Evolutionary conservation across 176 grass and related monocot species (phyloP), one percentile per base, ranked within the genome.

Genomic region (sorghum (Sorghum bicolor)): DNA sequence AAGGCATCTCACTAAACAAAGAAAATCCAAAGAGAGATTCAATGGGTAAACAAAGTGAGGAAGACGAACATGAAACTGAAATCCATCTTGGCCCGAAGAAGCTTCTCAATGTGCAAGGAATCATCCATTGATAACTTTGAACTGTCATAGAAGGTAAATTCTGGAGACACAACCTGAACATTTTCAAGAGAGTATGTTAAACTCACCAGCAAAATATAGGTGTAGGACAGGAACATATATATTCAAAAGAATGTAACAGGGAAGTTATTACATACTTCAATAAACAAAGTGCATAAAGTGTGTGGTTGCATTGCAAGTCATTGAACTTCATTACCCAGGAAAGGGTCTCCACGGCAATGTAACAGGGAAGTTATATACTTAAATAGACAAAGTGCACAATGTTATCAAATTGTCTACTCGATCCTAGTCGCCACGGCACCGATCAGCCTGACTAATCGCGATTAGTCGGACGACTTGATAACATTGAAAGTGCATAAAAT

Each of bases 1-100:
- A 62, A 80, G 8, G 50, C 7, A 24, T 58, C 45, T 52, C 37
- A 74, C 12, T 70, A 37, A 62, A 66, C 64, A 83, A 34, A 88
- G 11, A 61, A 62, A 82, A 53, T 55, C 20, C 44, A 39, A 66
- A 62, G 32, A 83, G 31, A 79, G 82, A 64, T 20, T 40, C 66
- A 60, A 88, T 77, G 48, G 43, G 34, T 82, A 38, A 83, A 43
- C 44, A 75, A 57, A 80, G 81, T 20, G 71, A 70, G 17, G 61
- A 57, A 86, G 26, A 83, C 67, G 67, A 94, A 98, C 96, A 98
- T 98, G 91, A 98, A 98, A 88, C 89, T 98, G 50, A 98, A 92
- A 74, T 98, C 93, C 87, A 94, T 93, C 88, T 95, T 98, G 43
- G 85, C 91, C 29, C 96, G 96, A 57, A 98, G 83, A 90, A 98